Conservation (phyloP, 1,139 yeast species). For the Yamadazyma conglobata region DNA sequence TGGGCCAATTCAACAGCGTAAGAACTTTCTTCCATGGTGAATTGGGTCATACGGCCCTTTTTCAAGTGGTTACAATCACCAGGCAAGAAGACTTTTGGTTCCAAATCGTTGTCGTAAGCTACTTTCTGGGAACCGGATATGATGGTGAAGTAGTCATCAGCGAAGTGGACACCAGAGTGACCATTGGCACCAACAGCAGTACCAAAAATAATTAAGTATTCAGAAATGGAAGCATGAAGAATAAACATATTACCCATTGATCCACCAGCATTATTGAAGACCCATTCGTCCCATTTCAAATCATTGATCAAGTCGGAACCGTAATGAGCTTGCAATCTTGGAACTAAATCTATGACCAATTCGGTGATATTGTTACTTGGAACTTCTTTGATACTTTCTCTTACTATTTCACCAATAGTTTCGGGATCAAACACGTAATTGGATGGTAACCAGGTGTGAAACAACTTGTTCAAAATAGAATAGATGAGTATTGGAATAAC, state of each 20-base stretch:
- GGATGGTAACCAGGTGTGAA: conserved; percentile 64
- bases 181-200: conserved; percentile 93
- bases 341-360: conserved; percentile 58
- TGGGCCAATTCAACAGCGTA: conserved; percentile 95
- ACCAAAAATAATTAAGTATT: conserved; percentile 87
- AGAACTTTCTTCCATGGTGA: conserved; percentile 74
- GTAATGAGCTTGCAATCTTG: conserved; percentile 57
- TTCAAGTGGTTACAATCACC: conserved; percentile 79
- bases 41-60: conserved; percentile 78
- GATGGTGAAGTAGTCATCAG: conserved; percentile 94
- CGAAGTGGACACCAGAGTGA: conserved; percentile 91
- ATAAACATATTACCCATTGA: conserved; percentile 98
- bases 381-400: conserved; percentile 49
- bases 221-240: conserved; percentile 92
- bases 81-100: conserved; percentile 67
- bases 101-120: conserved; percentile 57
- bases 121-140: conserved; percentile 77
- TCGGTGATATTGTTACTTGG: conserved; percentile 61
- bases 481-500: conserved; percentile 25
- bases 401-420: conserved; percentile 46
- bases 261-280: conserved; percentile 96
- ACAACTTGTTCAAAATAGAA: conserved; percentile 35
- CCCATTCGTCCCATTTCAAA: conserved; percentile 78
- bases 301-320: conserved; percentile 59
- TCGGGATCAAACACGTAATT: conserved; percentile 57